phyloP scores from a whole-genome alignment of 2,329 filamentous ascomycete species.

The Fusarium sp. region DNA sequence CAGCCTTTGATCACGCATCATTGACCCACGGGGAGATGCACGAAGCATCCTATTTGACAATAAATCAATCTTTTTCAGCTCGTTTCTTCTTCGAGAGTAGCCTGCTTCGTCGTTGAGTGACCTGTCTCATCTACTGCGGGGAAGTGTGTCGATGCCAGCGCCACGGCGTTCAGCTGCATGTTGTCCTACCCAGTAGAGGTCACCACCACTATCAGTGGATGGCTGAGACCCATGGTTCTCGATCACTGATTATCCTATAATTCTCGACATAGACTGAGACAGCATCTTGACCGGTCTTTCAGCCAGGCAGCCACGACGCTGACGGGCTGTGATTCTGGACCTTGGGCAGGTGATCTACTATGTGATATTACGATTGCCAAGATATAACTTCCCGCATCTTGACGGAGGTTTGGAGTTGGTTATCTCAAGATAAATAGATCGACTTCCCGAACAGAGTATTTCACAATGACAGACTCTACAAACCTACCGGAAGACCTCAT shows the following conservation, averaged over 20 bases:
- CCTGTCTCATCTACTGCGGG: background rate
- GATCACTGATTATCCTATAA: background rate
- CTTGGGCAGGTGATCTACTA: background rate
- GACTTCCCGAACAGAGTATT: background rate
- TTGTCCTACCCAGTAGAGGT: background rate
- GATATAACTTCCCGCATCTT: background rate
- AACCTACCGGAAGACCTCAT: background rate
- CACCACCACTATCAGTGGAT: background rate
- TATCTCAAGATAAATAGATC: background rate
- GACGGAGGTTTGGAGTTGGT: background rate
- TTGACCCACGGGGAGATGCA: background rate
- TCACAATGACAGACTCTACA: background rate
- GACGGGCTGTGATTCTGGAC: background rate
- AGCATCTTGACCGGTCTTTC: background rate
- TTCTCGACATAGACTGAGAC: background rate
- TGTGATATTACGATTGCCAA: background rate
- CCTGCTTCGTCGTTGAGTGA: background rate
- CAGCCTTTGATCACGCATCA: background rate
- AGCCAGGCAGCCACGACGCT: background rate
- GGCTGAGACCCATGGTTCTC: background rate
- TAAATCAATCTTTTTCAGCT: background rate
- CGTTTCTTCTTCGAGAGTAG: background rate
- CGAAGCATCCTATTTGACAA: background rate
- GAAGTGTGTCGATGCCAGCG: background rate
- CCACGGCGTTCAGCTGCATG: background rate